Evolutionary conservation across 768 basidiomycete genomes (phyloP), one percentile per base, ranked within the genome.

Genomic region (Termitomyces sp.): DNA sequence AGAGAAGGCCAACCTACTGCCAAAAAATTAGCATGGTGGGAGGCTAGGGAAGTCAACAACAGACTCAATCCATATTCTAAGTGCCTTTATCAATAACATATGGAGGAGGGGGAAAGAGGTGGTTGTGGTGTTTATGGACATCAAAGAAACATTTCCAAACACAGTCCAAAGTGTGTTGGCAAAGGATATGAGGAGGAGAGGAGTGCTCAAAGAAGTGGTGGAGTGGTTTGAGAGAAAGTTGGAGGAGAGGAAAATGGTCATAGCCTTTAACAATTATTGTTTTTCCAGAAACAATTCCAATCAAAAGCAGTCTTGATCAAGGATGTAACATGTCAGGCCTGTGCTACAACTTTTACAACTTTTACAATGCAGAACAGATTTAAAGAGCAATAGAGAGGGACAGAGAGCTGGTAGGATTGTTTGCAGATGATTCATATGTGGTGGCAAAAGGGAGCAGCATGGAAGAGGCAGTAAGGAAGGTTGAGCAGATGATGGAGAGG

Each of bases 131-230:
- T 58, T 58, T 16, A 34, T 55, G 5, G 7, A 55, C 9, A n/a
- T 54, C 0, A 54, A 76, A 55, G 74, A 69, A 0, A 74, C 74
- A 0, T 78, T 76, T 54, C 76, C 70, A 0, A 74, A 68, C 53
- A 67, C 65, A 0, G 68, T 62, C 1, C 60, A 63, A 0, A 61
- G 66, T 7, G 34, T 52, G 0, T 60, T 75, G 0, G 20, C 68
- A 0, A 65, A 71, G 47, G 60, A 74, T 26, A 61, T 76, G 64
- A 52, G 62, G 16, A 59, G 20, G 50, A 26, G 53, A 0, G 58
- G 71, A 4, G 57, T 74, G 0, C 69, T 72, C 0, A 72, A 44
- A 14, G 61, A 61, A 14, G 48, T 20, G 0, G 20, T 22, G 0
- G 52, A 62, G 0, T 71, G 31, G 59, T 48, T 66, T 0, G 9